These are phyloP conservation scores for Boletus sp. DNA, from an alignment of 768 basidiomycete genomes.

Conservation along the genomic window DNA sequence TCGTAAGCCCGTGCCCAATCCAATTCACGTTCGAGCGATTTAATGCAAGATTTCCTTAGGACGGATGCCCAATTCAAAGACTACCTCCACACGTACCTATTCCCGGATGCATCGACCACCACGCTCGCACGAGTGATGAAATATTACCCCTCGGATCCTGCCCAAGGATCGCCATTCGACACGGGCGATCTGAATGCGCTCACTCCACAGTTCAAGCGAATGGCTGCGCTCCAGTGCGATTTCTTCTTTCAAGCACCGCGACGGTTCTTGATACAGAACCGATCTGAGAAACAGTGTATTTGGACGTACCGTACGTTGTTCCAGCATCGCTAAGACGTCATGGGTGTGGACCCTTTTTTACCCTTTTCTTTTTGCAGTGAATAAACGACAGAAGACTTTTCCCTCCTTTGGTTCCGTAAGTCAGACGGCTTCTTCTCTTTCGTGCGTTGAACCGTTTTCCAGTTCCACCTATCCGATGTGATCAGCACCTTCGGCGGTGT, in stretches of 20 bases:
- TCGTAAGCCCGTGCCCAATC: constrained; percentile 35
- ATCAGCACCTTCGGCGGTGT: constrained; percentile 10
- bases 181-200: constrained; percentile 45
- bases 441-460: not conserved
- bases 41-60: not conserved
- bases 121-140: constrained; percentile 27
- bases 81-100: constrained; percentile 32
- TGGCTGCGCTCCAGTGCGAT: constrained; percentile 52
- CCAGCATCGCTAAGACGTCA: not conserved
- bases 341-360: not conserved
- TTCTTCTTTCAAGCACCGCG: constrained; percentile 49
- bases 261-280: constrained; percentile 42
- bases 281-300: constrained; percentile 37
- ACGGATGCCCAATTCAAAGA: constrained; percentile 26
- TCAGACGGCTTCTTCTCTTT: not conserved
- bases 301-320: constrained; percentile 32
- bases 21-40: not conserved
- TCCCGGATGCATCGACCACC: constrained; percentile 25
- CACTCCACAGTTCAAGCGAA: constrained; percentile 49
- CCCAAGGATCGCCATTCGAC: constrained; percentile 53
- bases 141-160: constrained; percentile 39
- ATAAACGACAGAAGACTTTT: constrained; percentile 41
- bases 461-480: constrained; percentile 44
- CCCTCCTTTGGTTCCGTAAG: constrained; percentile 47
- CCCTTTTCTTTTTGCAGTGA: constrained; percentile 33